Percentiles rank a stretch among this genome's conserved stretches.
Evolutionary conservation across 2,329 filamentous ascomycete genomes (phyloP).

Genomic region (Alternaria sp.): DNA sequence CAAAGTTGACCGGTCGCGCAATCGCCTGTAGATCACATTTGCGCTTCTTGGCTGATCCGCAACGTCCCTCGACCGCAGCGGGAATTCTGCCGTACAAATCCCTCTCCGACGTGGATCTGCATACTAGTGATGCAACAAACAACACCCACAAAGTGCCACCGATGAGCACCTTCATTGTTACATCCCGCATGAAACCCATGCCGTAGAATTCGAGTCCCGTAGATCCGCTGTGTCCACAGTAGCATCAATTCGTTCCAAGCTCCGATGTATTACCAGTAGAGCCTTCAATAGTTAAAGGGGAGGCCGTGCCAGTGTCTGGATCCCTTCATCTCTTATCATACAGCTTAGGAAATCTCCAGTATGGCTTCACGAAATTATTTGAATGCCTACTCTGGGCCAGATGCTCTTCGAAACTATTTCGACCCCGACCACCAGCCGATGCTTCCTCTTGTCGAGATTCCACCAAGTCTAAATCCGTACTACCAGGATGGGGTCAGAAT

Average conservation of each 20-base stretch:
- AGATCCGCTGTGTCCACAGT: neutral
- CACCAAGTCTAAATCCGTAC: constrained; percentile 65
- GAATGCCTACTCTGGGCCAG: constrained; percentile 67
- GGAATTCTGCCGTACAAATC: constrained; percentile 1
- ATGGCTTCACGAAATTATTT: constrained; percentile 24
- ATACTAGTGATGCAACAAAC: neutral
- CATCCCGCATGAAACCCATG: neutral
- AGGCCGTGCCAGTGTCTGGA: neutral
- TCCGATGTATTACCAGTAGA: neutral
- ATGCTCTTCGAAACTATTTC: constrained; percentile 67
- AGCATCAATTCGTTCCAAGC: neutral
- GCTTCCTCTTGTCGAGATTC: constrained; percentile 69
- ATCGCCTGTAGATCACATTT: neutral
- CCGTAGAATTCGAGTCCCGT: neutral
- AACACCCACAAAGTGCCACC: constrained; percentile 9
- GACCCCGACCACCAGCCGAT: constrained; percentile 67
- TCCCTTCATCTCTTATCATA: neutral
- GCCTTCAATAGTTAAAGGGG: constrained; percentile 4
- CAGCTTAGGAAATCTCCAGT: neutral
- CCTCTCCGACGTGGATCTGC: neutral
- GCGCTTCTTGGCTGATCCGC: neutral
- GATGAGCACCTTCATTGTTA: constrained; percentile 10
- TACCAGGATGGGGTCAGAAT: constrained; percentile 67
- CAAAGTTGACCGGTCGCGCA: neutral
- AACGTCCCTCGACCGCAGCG: neutral